phyloP scores from a whole-genome alignment of 768 basidiomycete genomes.

The Suillus subaureus region DNA sequence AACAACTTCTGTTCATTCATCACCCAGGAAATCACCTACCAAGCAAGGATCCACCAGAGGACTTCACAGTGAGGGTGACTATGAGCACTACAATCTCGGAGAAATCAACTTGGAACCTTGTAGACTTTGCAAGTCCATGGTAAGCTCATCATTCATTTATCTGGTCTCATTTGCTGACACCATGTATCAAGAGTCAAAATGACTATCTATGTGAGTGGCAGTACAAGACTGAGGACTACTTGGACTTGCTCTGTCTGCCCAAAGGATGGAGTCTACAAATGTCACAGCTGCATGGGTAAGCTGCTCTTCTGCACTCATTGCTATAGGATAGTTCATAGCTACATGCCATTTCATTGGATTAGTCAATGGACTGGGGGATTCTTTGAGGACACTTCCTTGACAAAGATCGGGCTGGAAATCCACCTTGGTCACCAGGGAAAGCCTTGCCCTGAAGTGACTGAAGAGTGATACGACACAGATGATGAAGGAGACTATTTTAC shows the following conservation, averaged over 20 bases:
- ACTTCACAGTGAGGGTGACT: background rate
- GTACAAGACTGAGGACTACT: no score
- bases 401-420: no score
- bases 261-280: background rate
- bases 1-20: background rate
- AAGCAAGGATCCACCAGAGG: background rate
- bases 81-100: background rate
- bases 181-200: no score
- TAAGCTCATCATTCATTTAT: background rate
- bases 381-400: no score
- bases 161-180: background rate
- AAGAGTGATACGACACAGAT: no score
- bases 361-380: no score
- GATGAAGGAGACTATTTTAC: no score
- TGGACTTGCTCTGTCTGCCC: background rate
- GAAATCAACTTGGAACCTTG: background rate
- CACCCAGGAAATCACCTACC: background rate
- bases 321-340: background rate
- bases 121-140: background rate
- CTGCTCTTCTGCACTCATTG: conserved; percentile 5
- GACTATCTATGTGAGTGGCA: no score
- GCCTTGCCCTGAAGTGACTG: conserved; percentile 7
- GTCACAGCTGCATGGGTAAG: background rate
- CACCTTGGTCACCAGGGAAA: conserved; percentile 11
- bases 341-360: conserved; percentile 6